Percentiles rank a stretch among this genome's conserved stretches.
Conservation (phyloP, 306 rosid species). For the Argentina anserina region DNA sequence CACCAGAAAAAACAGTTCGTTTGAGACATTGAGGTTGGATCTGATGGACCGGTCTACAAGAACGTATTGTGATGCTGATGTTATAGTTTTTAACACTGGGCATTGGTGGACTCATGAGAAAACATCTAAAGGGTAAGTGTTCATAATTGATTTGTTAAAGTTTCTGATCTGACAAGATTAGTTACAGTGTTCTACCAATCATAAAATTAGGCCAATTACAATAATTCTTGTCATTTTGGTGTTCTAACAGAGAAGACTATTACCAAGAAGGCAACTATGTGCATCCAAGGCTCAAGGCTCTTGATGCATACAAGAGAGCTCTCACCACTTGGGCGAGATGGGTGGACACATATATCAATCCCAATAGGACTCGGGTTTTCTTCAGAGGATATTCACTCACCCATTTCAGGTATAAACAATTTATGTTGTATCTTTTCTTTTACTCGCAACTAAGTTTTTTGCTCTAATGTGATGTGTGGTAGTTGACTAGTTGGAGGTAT, state of each 20-base stretch:
- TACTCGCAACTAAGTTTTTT: neutral
- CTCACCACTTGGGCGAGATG: slow-evolving; percentile 88
- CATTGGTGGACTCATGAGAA: slow-evolving; percentile 99
- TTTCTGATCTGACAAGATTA: slow-evolving; percentile 12
- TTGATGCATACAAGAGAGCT: slow-evolving; percentile 77
- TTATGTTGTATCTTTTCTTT: slow-evolving; percentile 1
- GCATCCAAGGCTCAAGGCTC: slow-evolving; percentile 71
- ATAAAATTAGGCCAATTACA: neutral
- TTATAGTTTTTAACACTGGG: slow-evolving; percentile 87
- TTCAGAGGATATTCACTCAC: slow-evolving; percentile 89
- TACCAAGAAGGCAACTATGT: slow-evolving; percentile 87
- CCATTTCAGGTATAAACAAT: slow-evolving; percentile 75
- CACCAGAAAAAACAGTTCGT: slow-evolving; percentile 45
- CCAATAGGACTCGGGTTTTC: slow-evolving; percentile 65
- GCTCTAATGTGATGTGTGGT: neutral
- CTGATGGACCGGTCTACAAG: slow-evolving; percentile 72
- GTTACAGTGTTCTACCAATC: neutral
- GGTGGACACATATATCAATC: slow-evolving; percentile 58
- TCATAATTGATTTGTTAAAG: neutral
- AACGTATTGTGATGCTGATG: slow-evolving; percentile 70
- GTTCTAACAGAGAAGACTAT: slow-evolving; percentile 68
- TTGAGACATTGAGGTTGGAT: slow-evolving; percentile 90
- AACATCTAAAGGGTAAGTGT: slow-evolving; percentile 81
- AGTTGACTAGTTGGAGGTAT: neutral
- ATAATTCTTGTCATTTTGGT: slow-evolving; percentile 17